Evolutionary conservation across 108 stramenopile genomes (phyloP).

Genomic region (Stephanodiscus minutulus): DNA sequence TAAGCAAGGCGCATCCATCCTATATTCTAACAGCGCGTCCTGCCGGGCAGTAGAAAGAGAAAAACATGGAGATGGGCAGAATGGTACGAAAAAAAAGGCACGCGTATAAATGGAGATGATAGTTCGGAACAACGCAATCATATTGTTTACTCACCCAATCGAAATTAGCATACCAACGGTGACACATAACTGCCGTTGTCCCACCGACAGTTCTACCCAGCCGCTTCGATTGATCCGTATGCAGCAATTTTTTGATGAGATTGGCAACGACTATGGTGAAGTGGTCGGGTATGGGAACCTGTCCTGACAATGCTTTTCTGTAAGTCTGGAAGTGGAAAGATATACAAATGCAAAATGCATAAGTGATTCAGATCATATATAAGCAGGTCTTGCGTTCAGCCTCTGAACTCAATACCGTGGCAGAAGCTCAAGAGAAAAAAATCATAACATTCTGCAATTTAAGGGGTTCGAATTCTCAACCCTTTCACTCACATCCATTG

Average conservation of each 20-base stretch:
- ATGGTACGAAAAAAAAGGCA: not conserved
- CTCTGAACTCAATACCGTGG: not conserved
- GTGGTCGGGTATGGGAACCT: slow-evolving; percentile 37
- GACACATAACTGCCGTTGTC: slow-evolving; percentile 74
- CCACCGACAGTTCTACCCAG: slow-evolving; percentile 83
- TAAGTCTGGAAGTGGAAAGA: slow-evolving; percentile 27
- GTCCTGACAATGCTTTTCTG: slow-evolving; percentile 49
- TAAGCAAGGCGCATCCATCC: slow-evolving; percentile 35
- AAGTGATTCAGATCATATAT: slow-evolving; percentile 3
- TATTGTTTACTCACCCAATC: slow-evolving; percentile 62
- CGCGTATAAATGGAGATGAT: not conserved
- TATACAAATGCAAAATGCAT: not conserved
- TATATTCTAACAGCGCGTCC: slow-evolving; percentile 47
- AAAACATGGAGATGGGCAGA: not conserved
- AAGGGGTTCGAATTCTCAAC: not conserved
- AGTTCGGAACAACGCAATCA: not conserved
- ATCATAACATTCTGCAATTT: not conserved
- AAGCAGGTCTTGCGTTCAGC: no score
- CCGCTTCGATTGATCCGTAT: slow-evolving; percentile 72
- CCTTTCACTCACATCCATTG: slow-evolving; percentile 43
- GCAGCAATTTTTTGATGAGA: slow-evolving; percentile 73
- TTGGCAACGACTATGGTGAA: slow-evolving; percentile 53
- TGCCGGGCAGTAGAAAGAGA: not conserved
- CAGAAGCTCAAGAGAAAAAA: not conserved
- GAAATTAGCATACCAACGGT: slow-evolving; percentile 79